Evolutionary conservation across 2,329 filamentous ascomycete species (phyloP).

Genomic region (Neofusicoccum kwambonambiense): DNA sequence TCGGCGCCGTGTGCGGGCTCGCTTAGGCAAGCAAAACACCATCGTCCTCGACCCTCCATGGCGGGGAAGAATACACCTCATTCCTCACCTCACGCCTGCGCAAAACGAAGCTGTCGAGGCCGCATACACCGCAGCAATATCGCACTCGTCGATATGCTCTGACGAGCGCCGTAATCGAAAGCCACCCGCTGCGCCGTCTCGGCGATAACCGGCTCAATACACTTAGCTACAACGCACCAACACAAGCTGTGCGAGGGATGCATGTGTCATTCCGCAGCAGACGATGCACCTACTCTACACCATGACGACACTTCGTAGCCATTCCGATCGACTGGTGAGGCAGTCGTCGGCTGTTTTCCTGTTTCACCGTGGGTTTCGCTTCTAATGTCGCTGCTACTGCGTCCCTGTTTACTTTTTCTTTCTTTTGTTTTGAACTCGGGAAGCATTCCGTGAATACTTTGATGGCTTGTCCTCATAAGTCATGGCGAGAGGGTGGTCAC

Average conservation of each 20-base stretch:
- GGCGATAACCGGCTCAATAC: background rate
- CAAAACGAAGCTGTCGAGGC: background rate
- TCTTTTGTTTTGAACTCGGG: background rate
- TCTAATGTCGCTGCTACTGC: background rate
- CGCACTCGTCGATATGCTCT: background rate
- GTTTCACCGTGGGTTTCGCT: background rate
- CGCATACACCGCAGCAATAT: background rate
- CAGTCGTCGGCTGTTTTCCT: too few relatives aligned
- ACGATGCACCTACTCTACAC: background rate
- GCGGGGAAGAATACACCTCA: background rate
- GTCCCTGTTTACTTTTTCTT: background rate
- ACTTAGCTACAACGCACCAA: background rate
- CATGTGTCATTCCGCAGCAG: constrained; percentile 7
- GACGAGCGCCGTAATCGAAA: background rate
- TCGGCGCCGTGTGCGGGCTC: constrained; percentile 19
- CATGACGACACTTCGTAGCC: background rate
- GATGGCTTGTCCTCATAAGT: background rate
- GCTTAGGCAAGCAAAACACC: constrained; percentile 18
- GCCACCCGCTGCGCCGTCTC: background rate
- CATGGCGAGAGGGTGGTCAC: background rate
- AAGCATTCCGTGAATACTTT: background rate
- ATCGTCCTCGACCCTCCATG: background rate
- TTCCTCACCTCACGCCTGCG: background rate
- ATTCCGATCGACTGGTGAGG: background rate
- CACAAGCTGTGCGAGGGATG: constrained; percentile 3